Evolutionary conservation across 2,329 filamentous ascomycete genomes (phyloP), one percentile per base, ranked within the genome.

Genomic region (Trichoderma sp.): DNA sequence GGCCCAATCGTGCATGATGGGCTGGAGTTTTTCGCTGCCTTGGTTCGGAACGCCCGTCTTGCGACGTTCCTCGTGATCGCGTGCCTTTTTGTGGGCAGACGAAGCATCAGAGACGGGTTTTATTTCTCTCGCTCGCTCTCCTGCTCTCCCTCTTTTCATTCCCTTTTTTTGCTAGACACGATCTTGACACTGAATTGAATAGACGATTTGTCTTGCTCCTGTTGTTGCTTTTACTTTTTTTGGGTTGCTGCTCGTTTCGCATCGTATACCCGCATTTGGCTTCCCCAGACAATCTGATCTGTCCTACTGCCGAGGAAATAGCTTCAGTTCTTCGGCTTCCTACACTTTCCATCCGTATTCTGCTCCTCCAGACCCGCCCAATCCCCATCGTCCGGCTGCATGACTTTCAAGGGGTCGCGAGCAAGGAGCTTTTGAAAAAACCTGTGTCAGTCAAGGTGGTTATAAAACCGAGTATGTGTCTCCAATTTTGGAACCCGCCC

Each of bases 1-100:
- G 36, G 36, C 12, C 43, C 43, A 51, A 51, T 51, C 43, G n/a
- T 51, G 43, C 43, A 51, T n/a, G 9, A 21, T 11, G 43, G 43
- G 14, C 43, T 47, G 43, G 43, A 21, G 18, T 11, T 51, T 51
- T 51, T 21, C 9, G 34, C 14, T 36, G 9, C n/a, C n/a, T 51
- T 21, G n/a, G 43, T 24, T 24, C 21, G 51, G 24, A 28, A 14
- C 51, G 24, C 21, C 51, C 51, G 51, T 56, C 51, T 56, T 47
- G 66, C 56, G 26, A 18, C 51, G 51, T 21, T 43, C 65, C 65
- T 68, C 65, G 65, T 68, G 65, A 68, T 68, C 65, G 65, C 56
- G 65, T 68, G 65, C 51, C 57, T 60, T 60, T 58, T 60, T 34
- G 57, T 60, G 57, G 57, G 30, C 57, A 60, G 57, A 60, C 32